Base-by-base conservation (phyloP, 176 grass and related monocot genomes). In the Juncus inflexus region DNA sequence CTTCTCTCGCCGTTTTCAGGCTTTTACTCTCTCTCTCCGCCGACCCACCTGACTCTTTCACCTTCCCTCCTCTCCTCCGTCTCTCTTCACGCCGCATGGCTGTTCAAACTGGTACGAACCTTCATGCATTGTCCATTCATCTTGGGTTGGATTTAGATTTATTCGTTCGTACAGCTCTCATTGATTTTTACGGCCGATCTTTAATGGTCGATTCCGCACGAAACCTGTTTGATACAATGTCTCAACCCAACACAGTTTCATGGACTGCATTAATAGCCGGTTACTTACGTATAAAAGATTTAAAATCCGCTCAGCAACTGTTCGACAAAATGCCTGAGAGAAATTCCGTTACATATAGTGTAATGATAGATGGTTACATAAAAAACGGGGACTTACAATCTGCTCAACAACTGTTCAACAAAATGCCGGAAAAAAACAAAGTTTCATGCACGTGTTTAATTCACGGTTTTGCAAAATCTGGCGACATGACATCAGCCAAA, bases 181-280 rank as follows among this genome's bases (percentile, higher is more conserved):
- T 97, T 58, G 77, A 91, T 43, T 82, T 97, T 63, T 97, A 91
- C 7, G 82, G 80, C 12, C 85, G 74, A 15, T 97, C 84, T 58
- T 51, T 68, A 39, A 12, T 42, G 8, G 4, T 80, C 1, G 4
- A 7, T 16, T 74, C 80, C 4, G 80, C 85, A 7, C 73, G 75
- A 53, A 49, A 14, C 11, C 68, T 97, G 3, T 97, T 97, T 50
- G 64, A 99, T 59, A 76, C 76, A 12, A 77, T 99, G 68, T 10
- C 7, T 15, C 36, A 51, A n/a, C 71, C 84, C 16, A 89, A 70
- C 35, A 73, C 73, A 52, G 75, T 99, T 15, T 82, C 85, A 14
- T 99, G 88, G 94, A 92, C 83, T 0, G 74, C 83, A 19, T 75
- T 92, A 55, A 77, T 89, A 11, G 52, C 37, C 41, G 82, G 42